phyloP scores from a whole-genome alignment of 441 rosid genomes.

The Gossypium davidsonii region DNA sequence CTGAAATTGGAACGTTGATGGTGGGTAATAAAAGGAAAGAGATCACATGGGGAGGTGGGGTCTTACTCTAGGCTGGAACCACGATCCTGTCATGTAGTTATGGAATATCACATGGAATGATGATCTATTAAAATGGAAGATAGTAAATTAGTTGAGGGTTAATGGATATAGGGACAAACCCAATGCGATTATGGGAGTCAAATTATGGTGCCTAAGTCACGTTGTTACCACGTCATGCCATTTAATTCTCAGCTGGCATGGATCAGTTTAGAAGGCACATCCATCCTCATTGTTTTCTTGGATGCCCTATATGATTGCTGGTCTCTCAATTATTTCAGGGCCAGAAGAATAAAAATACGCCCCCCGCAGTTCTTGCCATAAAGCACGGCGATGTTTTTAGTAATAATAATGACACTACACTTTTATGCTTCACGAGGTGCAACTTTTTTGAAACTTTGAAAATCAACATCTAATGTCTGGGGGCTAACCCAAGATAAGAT shows the following conservation, averaged over 20 bases:
- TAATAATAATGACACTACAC: neutral
- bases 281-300: neutral
- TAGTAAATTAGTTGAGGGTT: neutral
- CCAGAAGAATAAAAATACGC: neutral
- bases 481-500: no score
- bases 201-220: conserved; percentile 19
- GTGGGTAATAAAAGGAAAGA: neutral
- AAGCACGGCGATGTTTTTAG: neutral
- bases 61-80: neutral
- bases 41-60: conserved; percentile 13
- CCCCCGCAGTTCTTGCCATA: neutral
- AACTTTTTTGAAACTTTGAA: neutral
- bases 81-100: neutral
- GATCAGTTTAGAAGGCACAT: neutral
- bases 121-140: neutral
- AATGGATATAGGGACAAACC: conserved; percentile 13
- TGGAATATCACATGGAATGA: conserved; percentile 8
- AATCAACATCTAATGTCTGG: neutral
- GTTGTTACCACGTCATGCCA: neutral
- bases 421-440: neutral
- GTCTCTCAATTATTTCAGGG: neutral
- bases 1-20: neutral
- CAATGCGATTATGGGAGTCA: neutral
- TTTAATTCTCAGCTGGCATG: neutral
- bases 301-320: neutral